Evolutionary conservation across 1,284 basidiomycete genomes (phyloP).

Genomic region (Ceraceosorus guamensis): DNA sequence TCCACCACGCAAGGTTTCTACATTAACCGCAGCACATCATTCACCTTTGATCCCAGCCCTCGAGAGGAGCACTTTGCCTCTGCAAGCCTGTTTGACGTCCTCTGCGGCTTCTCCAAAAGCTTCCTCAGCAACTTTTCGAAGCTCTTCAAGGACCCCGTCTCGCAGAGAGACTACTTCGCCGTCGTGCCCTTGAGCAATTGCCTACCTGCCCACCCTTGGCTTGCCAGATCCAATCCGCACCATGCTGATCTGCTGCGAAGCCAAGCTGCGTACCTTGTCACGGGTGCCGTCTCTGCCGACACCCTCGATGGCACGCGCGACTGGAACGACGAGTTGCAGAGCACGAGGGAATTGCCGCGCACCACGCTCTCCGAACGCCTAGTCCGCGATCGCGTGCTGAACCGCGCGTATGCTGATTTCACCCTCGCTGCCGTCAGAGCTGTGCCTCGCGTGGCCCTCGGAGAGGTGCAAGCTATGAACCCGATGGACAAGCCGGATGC

Average conservation of each 20-base stretch:
- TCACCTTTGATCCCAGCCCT: constrained; percentile 40
- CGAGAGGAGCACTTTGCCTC: constrained; percentile 37
- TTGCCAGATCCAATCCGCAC: constrained; percentile 49
- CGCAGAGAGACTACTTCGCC: constrained; percentile 46
- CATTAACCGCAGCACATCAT: constrained; percentile 51
- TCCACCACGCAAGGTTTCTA: constrained; percentile 56
- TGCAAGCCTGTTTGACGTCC: constrained; percentile 55
- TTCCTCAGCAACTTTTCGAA: constrained; percentile 45
- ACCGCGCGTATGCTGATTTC: constrained; percentile 56
- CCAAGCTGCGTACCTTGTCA: constrained; percentile 56
- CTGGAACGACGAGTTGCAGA: constrained; percentile 60
- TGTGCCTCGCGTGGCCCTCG: constrained; percentile 53
- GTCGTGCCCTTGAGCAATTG: constrained; percentile 54
- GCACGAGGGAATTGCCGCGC: constrained; percentile 55
- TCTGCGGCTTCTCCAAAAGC: constrained; percentile 51
- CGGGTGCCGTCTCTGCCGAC: constrained; percentile 53
- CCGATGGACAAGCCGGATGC: constrained; percentile 55
- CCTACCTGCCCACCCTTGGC: constrained; percentile 55
- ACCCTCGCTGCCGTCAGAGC: constrained; percentile 54
- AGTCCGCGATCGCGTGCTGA: constrained; percentile 55
- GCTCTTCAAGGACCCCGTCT: constrained; percentile 46
- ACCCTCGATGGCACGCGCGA: constrained; percentile 55
- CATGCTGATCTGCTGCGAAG: constrained; percentile 54
- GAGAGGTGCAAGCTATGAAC: constrained; percentile 55
- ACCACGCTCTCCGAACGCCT: constrained; percentile 54